phyloP scores from a whole-genome alignment of 805 yeast species.

The Ogataea glucozyma region DNA sequence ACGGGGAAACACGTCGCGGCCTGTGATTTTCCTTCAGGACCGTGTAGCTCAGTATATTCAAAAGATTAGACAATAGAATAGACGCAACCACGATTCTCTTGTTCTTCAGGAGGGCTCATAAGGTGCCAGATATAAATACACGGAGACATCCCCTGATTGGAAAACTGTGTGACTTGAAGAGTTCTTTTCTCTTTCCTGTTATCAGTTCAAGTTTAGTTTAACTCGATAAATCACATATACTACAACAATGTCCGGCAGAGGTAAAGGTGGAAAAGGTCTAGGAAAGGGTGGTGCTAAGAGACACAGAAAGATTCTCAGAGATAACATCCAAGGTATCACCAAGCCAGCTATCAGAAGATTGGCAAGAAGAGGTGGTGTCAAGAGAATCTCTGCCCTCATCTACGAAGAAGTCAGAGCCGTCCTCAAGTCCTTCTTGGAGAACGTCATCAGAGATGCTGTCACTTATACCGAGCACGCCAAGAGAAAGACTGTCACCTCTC shows the following conservation, averaged over 20 bases:
- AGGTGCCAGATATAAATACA: constrained; percentile 17
- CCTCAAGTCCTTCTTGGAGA: constrained; percentile 91
- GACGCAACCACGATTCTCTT: constrained; percentile 5
- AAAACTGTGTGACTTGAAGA: neutral
- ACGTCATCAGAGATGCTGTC: constrained; percentile 98
- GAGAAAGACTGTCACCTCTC: constrained; percentile 99
- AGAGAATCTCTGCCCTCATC: constrained; percentile 98
- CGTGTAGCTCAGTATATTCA: constrained; percentile 3
- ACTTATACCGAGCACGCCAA: constrained; percentile 99
- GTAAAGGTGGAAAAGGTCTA: constrained; percentile 99
- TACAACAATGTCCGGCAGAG: constrained; percentile 95
- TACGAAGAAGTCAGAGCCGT: constrained; percentile 99
- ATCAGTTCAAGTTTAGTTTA: constrained; percentile 12
- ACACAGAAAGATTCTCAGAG: constrained; percentile 99
- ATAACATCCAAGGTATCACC: constrained; percentile 99
- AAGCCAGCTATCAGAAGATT: constrained; percentile 99
- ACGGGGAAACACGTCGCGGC: constrained; percentile 15
- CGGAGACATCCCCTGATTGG: constrained; percentile 11
- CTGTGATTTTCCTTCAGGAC: constrained; percentile 3
- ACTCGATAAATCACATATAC: constrained; percentile 26
- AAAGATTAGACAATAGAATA: constrained; percentile 4
- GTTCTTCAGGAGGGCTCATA: neutral
- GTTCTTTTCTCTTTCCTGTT: constrained; percentile 4
- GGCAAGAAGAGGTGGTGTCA: constrained; percentile 99
- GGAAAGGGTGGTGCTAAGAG: constrained; percentile 99